Conservation (phyloP, 495 filamentous ascomycete species). For the Penicillium cinerascens region DNA sequence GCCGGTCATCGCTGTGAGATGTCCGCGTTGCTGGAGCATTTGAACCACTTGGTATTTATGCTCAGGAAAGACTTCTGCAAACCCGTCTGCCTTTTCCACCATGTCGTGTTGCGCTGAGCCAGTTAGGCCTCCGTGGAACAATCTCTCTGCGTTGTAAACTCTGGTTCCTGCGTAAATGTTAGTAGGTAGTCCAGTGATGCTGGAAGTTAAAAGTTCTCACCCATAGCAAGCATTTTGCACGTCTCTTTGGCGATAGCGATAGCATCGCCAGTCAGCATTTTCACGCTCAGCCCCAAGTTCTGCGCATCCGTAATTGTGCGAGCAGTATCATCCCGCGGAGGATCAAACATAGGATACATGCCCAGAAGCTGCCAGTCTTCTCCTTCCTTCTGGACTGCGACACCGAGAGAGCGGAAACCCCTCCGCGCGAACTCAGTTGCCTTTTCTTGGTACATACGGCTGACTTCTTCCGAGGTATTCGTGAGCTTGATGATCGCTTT, state of each 20-base stretch:
- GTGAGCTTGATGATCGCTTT: slow-evolving; percentile 66
- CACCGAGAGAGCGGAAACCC: slow-evolving; percentile 72
- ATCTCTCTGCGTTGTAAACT: slow-evolving; percentile 68
- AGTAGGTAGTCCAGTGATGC: no score
- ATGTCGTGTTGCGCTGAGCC: no score
- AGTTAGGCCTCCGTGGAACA: slow-evolving; percentile 68
- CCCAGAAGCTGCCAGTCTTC: slow-evolving; percentile 63
- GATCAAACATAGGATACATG: slow-evolving; percentile 74
- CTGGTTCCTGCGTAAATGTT: no score
- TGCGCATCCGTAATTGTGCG: slow-evolving; percentile 71
- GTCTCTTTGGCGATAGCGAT: slow-evolving; percentile 75
- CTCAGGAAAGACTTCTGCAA: slow-evolving; percentile 90
- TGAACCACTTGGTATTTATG: slow-evolving; percentile 98
- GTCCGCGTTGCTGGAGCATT: slow-evolving; percentile 93
- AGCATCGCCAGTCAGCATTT: slow-evolving; percentile 74
- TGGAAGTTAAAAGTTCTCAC: no score
- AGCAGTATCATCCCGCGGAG: slow-evolving; percentile 69
- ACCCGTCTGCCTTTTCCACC: slow-evolving; percentile 71
- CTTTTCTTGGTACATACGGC: slow-evolving; percentile 60
- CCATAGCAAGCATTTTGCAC: slow-evolving; percentile 71
- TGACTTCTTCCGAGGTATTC: slow-evolving; percentile 56
- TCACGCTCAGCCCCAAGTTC: slow-evolving; percentile 66
- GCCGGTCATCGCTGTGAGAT: slow-evolving; percentile 96
- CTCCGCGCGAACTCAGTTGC: slow-evolving; percentile 67
- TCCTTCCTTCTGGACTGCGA: slow-evolving; percentile 61